phyloP scores from a whole-genome alignment of 306 rosid species.

The Potentilla sterilis region DNA sequence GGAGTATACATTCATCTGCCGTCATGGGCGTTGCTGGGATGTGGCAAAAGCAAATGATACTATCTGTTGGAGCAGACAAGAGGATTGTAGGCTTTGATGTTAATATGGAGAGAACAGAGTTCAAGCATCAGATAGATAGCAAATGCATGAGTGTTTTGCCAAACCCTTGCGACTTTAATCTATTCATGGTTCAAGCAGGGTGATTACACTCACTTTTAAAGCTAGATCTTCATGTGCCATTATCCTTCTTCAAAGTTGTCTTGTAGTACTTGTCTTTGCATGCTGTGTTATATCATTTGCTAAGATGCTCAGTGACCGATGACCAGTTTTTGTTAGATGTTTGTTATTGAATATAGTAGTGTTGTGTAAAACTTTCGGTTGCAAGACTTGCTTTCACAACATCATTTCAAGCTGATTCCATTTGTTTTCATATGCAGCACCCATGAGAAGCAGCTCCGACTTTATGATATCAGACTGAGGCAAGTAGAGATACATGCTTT shows the following conservation, averaged over 20 bases:
- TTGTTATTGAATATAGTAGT: not conserved
- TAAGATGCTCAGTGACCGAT: not conserved
- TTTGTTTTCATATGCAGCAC: conserved; percentile 47
- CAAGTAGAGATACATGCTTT: conserved; percentile 82
- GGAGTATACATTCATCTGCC: conserved; percentile 80
- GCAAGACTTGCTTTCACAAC: not conserved
- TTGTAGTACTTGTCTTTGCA: not conserved
- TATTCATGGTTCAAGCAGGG: conserved; percentile 91
- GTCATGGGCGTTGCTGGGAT: conserved; percentile 98
- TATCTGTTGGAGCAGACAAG: conserved; percentile 93
- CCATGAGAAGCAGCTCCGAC: conserved; percentile 84
- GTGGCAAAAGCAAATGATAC: conserved; percentile 74
- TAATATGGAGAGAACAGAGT: conserved; percentile 62
- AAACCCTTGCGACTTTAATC: conserved; percentile 76
- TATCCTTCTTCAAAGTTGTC: not conserved
- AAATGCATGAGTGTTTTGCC: conserved; percentile 88
- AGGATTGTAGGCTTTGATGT: conserved; percentile 75
- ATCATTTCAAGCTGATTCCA: not conserved
- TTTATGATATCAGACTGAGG: conserved; percentile 77
- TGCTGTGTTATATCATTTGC: not conserved
- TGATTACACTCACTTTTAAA: conserved; percentile 32
- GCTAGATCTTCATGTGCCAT: conserved; percentile 7
- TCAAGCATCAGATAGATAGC: conserved; percentile 83
- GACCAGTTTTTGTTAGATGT: not conserved
- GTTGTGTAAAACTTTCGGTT: not conserved